These are phyloP conservation scores for Syncephalastrum monosporum DNA, from an alignment of 371 early-diverging fungal genomes.

Conservation along the genomic window DNA sequence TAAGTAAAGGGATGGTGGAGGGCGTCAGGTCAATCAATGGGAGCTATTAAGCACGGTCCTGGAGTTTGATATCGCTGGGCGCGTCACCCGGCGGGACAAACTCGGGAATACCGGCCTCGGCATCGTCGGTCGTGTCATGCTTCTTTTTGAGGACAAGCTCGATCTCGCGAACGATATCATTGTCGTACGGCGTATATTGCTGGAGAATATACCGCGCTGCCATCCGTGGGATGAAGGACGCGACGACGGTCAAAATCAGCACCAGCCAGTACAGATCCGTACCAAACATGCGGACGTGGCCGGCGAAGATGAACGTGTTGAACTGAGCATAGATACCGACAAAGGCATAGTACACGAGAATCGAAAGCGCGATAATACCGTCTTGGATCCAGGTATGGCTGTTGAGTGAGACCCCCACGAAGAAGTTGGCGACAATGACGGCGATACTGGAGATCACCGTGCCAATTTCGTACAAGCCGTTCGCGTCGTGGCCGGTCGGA, in stretches of 20 bases:
- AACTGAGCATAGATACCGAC: conserved; percentile 45
- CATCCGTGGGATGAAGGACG: conserved; percentile 51
- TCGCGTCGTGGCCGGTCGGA: conserved; percentile 54
- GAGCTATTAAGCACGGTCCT: neutral
- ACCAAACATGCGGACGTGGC: conserved; percentile 45
- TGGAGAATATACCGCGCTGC: conserved; percentile 43
- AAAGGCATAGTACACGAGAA: conserved; percentile 48
- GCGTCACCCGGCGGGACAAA: neutral
- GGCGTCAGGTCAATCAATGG: too few relatives aligned
- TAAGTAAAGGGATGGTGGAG: too few relatives aligned
- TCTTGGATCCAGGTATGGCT: conserved; percentile 77
- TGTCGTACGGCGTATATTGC: conserved; percentile 59
- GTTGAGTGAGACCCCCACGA: conserved; percentile 72
- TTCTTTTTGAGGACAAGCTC: conserved; percentile 30
- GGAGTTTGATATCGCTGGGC: conserved; percentile 1
- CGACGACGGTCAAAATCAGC: conserved; percentile 44
- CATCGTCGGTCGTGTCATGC: conserved; percentile 2
- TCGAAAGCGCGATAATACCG: conserved; percentile 57
- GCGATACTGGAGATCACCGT: conserved; percentile 74
- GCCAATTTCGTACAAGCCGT: conserved; percentile 73
- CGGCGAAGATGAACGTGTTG: conserved; percentile 43
- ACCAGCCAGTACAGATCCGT: conserved; percentile 53
- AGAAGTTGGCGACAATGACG: conserved; percentile 79
- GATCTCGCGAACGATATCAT: conserved; percentile 64
- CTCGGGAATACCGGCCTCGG: neutral